Percentiles rank a stretch among this genome's conserved stretches.
Evolutionary conservation across 495 filamentous ascomycete species (phyloP).

Genomic region (Monascus purpureus): DNA sequence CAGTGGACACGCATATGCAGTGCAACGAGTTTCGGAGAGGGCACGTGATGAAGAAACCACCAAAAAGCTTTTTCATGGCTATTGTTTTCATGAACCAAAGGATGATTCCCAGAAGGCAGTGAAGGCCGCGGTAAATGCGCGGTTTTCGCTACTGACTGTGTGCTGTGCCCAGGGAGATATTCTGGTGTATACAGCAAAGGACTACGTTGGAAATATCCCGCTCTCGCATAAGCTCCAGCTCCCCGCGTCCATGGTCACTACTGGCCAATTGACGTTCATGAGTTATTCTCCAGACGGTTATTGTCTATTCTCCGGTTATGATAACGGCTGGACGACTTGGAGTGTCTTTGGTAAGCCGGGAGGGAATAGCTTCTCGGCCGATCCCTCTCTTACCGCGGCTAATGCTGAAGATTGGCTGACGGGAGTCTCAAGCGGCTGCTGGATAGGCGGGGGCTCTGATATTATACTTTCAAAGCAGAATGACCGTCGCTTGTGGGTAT

Average conservation of each 20-base stretch:
- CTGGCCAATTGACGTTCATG: slow-evolving; percentile 60
- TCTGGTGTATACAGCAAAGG: slow-evolving; percentile 74
- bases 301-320: slow-evolving; percentile 87
- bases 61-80: slow-evolving; percentile 70
- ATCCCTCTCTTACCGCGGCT: slow-evolving; percentile 42
- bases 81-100: slow-evolving; percentile 74
- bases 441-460: slow-evolving; percentile 79
- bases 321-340: slow-evolving; percentile 89
- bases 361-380: slow-evolving; percentile 63
- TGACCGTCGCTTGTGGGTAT: slow-evolving; percentile 67
- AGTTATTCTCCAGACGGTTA: slow-evolving; percentile 93
- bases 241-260: slow-evolving; percentile 45
- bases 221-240: slow-evolving; percentile 67
- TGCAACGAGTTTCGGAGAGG: slow-evolving; percentile 49
- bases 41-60: slow-evolving; percentile 18
- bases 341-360: slow-evolving; percentile 90
- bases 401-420: slow-evolving; percentile 71
- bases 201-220: slow-evolving; percentile 87
- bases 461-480: slow-evolving; percentile 55
- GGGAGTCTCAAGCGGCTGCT: slow-evolving; percentile 60
- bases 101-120: slow-evolving; percentile 44
- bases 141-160: slow-evolving; percentile 84
- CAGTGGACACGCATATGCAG: slow-evolving; percentile 82
- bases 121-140: slow-evolving; percentile 75
- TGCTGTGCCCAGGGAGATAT: slow-evolving; percentile 71